Percentiles rank a stretch among this genome's conserved stretches.
phyloP scores from a whole-genome alignment of 139 green algal species.

The Closterium sp. region DNA sequence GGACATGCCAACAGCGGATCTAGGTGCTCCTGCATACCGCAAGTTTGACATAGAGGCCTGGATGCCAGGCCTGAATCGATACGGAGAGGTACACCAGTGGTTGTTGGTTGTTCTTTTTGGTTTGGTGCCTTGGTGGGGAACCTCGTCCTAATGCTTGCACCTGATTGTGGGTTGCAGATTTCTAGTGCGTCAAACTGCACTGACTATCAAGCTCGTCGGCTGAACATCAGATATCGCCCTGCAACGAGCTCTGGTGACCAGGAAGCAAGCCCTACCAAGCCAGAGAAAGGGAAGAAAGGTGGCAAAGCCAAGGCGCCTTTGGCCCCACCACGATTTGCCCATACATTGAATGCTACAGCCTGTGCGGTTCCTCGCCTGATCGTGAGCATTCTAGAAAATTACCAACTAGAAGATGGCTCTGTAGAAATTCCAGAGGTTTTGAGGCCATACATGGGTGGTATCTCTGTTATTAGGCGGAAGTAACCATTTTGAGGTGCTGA shows the following conservation, averaged over 20 bases:
- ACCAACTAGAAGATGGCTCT: slow-evolving; percentile 87
- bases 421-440: slow-evolving; percentile 84
- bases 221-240: slow-evolving; percentile 82
- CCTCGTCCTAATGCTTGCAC: too few relatives aligned
- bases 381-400: slow-evolving; percentile 96
- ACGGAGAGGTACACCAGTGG: slow-evolving; percentile 97
- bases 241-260: neutral
- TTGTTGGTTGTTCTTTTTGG: too few relatives aligned
- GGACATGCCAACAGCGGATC: slow-evolving; percentile 94
- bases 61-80: slow-evolving; percentile 94
- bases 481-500: neutral
- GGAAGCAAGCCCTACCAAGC: neutral
- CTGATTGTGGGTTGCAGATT: too few relatives aligned
- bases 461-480: slow-evolving; percentile 49
- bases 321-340: slow-evolving; percentile 79
- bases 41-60: slow-evolving; percentile 98
- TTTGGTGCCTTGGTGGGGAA: too few relatives aligned
- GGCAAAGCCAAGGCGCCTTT: slow-evolving; percentile 48
- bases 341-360: slow-evolving; percentile 97
- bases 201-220: slow-evolving; percentile 92
- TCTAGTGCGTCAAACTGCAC: slow-evolving; percentile 96
- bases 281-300: slow-evolving; percentile 47
- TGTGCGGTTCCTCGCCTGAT: slow-evolving; percentile 96
- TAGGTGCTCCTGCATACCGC: slow-evolving; percentile 92
- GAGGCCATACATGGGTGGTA: slow-evolving; percentile 87